phyloP scores from a whole-genome alignment of 345 rosid species.

The Syzygium jambos region DNA sequence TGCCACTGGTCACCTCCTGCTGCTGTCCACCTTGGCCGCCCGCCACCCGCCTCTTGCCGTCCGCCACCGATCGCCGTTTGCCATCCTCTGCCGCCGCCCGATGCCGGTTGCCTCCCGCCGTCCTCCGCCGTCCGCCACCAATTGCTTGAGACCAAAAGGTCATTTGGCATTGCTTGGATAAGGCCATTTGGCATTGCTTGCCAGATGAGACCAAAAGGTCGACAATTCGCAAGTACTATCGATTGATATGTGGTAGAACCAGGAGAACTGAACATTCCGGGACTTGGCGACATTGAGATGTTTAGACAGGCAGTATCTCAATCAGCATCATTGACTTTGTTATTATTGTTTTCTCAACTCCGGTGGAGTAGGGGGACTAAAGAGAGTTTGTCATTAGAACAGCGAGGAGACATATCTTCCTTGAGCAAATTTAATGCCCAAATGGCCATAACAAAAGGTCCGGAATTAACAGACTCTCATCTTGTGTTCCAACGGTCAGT shows the following conservation, averaged over 20 bases:
- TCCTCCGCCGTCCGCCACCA: too few species aligned
- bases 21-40: too few species aligned
- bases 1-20: too few species aligned
- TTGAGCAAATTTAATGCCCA: slow-evolving; percentile 6
- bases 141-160: too few species aligned
- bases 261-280: slow-evolving; percentile 16
- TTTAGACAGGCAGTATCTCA: slow-evolving; percentile 16
- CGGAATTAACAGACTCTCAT: background rate
- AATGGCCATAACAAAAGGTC: slow-evolving; percentile 5
- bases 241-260: background rate
- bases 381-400: slow-evolving; percentile 29
- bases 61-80: too few species aligned
- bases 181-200: too few species aligned
- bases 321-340: slow-evolving; percentile 8
- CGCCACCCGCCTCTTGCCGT: too few species aligned
- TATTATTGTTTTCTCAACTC: background rate
- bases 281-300: slow-evolving; percentile 11
- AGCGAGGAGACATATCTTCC: slow-evolving; percentile 18
- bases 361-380: slow-evolving; percentile 27
- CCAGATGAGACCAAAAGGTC: too few species aligned
- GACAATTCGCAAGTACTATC: too few species aligned
- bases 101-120: too few species aligned
- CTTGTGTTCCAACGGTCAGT: background rate
- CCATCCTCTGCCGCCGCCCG: too few species aligned
- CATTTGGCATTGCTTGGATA: too few species aligned